These are phyloP conservation scores for Trypanosoma conorhini DNA, from an alignment of 208 protist genomes.

Conservation along the genomic window DNA sequence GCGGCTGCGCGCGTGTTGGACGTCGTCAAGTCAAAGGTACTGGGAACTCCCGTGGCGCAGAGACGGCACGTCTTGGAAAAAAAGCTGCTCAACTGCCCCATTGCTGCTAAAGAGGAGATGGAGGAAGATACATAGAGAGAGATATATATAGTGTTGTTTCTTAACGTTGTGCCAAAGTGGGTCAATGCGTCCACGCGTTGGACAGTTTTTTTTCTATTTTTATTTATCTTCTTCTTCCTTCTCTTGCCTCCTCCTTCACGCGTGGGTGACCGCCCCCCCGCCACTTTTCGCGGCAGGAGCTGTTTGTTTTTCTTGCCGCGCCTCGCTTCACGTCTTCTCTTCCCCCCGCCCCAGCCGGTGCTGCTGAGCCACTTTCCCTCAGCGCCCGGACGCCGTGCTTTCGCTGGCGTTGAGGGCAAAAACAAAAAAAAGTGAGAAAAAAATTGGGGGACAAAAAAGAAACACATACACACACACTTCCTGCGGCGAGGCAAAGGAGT, in stretches of 20 bases:
- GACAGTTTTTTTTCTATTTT: background rate
- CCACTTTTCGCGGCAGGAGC: no score
- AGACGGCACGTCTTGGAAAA: background rate
- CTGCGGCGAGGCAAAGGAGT: background rate
- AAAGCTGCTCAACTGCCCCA: background rate
- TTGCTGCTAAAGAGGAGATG: conserved; percentile 5
- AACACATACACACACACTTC: no score
- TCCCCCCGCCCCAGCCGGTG: background rate
- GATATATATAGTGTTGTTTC: background rate
- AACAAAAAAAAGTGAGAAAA: no score
- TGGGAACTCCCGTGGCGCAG: background rate
- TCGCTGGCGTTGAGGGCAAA: no score
- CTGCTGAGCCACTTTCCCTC: background rate
- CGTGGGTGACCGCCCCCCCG: no score
- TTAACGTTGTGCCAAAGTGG: background rate
- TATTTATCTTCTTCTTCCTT: conserved; percentile 13
- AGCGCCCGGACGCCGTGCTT: no score
- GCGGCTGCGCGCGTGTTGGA: conserved; percentile 50
- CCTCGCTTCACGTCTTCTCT: background rate
- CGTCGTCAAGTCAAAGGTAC: conserved; percentile 31
- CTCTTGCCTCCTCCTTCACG: background rate
- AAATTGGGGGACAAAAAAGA: no score
- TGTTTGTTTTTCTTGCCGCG: background rate
- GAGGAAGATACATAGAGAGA: background rate
- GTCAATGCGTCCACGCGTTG: background rate